Base-by-base conservation (phyloP, 2,329 filamentous ascomycete species). In the Aureobasidium sp. region DNA sequence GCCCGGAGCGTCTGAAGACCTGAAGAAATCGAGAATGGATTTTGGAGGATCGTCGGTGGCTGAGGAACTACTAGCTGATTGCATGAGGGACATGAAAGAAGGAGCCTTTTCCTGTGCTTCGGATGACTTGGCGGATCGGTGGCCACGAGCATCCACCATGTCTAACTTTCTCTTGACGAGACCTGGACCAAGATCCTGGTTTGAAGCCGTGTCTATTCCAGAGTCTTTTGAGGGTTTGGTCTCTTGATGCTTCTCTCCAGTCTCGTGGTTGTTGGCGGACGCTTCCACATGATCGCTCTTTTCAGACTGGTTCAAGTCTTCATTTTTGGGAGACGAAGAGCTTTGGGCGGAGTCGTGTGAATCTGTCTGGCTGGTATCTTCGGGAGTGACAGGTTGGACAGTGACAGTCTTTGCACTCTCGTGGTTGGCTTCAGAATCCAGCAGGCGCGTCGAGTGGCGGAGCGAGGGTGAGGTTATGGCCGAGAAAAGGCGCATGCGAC, bases 381-480 rank as follows among this genome's bases (percentile, higher is more conserved):
- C 32, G 5, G 41, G 5, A 9, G n/a, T 25, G 21, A 42, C 7
- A 48, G 54, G 32, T 8, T 58, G 8, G 41, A 6, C 11, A 14
- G 45, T 8, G 5, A 9, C 50, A 27, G n/a, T 32, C 27, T 41
- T 14, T 1, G 14, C 21, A 29, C 41, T 10, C 14, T 54, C 36
- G 21, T 32, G 8, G 42, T 58, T 21, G 41, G 39, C 5, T 36
- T 45, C 30, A 9, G 21, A 8, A 37, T 45, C 10, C 30, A 45
- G 29, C 53, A 57, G 30, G 21, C 42, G 42, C 32, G 54, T 29
- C 32, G 54, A 58, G 54, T 58, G 54, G 54, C 54, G 53, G 53
- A 57, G 39, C 6, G 27, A 29, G 29, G n/a, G 29, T 34, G 53
- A 45, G 3, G 39, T 27, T 44, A 6, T 45, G 5, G 29, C 14